Evolutionary conservation across 345 rosid species (phyloP), one percentile per base, ranked within the genome.

Genomic region (Eucalyptus cladocalyx): DNA sequence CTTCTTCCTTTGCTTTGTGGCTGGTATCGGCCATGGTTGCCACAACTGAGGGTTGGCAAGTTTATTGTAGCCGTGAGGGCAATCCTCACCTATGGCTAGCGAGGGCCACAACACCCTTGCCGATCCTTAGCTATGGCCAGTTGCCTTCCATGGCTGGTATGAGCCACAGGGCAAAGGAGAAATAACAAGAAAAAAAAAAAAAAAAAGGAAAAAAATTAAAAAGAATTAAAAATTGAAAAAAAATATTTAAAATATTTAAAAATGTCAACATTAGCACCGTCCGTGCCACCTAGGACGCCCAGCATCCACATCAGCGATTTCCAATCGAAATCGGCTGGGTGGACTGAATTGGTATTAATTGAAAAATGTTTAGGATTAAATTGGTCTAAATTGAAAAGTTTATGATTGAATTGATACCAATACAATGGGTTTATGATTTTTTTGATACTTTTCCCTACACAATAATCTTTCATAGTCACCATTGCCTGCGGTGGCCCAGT

Each of bases 251-350:
- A 51, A 51, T 51, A 18, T 53, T 53, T 18, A 53, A 53, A 53
- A 53, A 53, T 51, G 9, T 7, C 56, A 9, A 51, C 9, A 1
- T 51, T 51, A 51, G 0, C 4, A 0, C 56, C 4, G 2, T 18
- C 0, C 0, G 1, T 53, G 58, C 24, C 11, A 8, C 5, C 58
- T 19, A 53, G 58, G 58, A 53, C 0, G 0, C 2, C 0, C 0
- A 1, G 0, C 5, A 0, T 53, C 24, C 5, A 53, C 58, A 53
- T 53, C 1, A 53, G 1, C 0, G 5, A 53, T 53, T 53, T 8
- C 58, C 2, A 8, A 2, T 7, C 58, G 19, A 53, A 53, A 53
- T 53, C 11, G 2, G 26, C 0, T 0, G 1, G 0, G 56, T 53
- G 24, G 1, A 19, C 0, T 53, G 5, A 53, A 53, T 53, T 53